Evolutionary conservation across 305 asterid genomes (phyloP).

Genomic region (Fraxinus baroniana): DNA sequence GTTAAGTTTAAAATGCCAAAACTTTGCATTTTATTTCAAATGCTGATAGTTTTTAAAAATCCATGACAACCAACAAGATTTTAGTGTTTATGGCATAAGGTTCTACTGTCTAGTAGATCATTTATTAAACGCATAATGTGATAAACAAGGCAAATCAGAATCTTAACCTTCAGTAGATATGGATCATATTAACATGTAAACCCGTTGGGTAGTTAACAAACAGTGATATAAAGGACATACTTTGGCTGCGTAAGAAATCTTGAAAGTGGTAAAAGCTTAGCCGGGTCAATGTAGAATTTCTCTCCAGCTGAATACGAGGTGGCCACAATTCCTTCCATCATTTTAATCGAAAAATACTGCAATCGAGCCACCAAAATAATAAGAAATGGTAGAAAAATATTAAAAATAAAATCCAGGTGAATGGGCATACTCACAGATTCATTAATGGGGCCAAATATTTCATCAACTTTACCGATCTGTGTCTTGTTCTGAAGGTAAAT

Average conservation of each 20-base stretch:
- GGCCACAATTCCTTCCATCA: constrained; percentile 92
- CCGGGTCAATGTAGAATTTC: constrained; percentile 88
- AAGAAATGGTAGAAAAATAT: neutral
- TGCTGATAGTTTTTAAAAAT: neutral
- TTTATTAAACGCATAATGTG: neutral
- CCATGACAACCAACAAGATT: neutral
- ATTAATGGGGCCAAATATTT: constrained; percentile 85
- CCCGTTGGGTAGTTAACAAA: neutral
- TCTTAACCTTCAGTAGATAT: neutral
- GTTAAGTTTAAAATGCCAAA: neutral
- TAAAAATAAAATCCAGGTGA: neutral
- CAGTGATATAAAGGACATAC: constrained; percentile 37
- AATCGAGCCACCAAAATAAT: neutral
- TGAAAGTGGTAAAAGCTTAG: constrained; percentile 77
- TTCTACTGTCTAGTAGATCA: neutral
- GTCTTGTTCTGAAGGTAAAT: constrained; percentile 83
- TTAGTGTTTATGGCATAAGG: neutral
- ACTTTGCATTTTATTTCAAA: neutral
- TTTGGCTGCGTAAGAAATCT: constrained; percentile 84
- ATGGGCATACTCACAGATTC: constrained; percentile 65
- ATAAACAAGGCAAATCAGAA: neutral
- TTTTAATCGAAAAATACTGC: constrained; percentile 76
- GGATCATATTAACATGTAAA: neutral
- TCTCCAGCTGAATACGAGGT: constrained; percentile 76
- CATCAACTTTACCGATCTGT: constrained; percentile 91